A percentile compares a stretch with the other conserved stretches of the same genome.
Conservation (phyloP, 768 basidiomycete genomes). For the Russula lepida region DNA sequence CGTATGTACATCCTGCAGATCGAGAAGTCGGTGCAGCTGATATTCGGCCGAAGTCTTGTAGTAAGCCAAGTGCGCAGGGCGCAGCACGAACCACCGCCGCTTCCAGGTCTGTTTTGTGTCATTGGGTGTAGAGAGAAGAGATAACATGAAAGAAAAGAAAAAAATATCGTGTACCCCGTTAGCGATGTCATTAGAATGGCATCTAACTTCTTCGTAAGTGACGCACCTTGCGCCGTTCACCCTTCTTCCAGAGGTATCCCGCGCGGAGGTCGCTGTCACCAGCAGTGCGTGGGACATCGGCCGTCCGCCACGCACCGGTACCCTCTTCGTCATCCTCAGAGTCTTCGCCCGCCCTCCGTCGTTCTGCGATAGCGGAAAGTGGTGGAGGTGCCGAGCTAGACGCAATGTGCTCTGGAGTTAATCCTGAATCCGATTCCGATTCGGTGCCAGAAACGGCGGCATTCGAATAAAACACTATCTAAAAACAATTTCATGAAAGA, state of each 20-base stretch:
- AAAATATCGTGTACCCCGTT: background rate
- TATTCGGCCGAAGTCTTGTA: conserved; percentile 97
- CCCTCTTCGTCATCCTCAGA: conserved; percentile 74
- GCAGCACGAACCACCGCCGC: conserved; percentile 96
- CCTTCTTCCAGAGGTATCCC: conserved; percentile 97
- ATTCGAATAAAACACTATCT: conserved; percentile 27
- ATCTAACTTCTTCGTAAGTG: background rate
- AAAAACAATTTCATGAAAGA: background rate
- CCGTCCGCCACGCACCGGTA: conserved; percentile 63
- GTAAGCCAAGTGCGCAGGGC: conserved; percentile 87
- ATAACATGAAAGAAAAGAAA: background rate
- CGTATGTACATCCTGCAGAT: conserved; percentile 81
- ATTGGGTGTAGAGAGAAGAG: background rate
- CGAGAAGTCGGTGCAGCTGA: conserved; percentile 79
- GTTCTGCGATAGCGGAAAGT: conserved; percentile 71
- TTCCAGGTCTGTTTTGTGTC: conserved; percentile 75
- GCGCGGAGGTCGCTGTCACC: conserved; percentile 76
- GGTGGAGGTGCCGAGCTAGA: conserved; percentile 8
- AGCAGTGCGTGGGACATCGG: conserved; percentile 35
- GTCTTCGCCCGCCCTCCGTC: conserved; percentile 33
- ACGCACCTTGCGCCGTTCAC: conserved; percentile 88
- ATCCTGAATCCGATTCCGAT: conserved; percentile 76
- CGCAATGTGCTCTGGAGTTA: conserved; percentile 39
- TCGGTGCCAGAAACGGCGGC: conserved; percentile 61
- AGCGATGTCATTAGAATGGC: background rate